Evolutionary conservation across 306 rosid genomes (phyloP).

Genomic region (Sphenostylis stenocarpa): DNA sequence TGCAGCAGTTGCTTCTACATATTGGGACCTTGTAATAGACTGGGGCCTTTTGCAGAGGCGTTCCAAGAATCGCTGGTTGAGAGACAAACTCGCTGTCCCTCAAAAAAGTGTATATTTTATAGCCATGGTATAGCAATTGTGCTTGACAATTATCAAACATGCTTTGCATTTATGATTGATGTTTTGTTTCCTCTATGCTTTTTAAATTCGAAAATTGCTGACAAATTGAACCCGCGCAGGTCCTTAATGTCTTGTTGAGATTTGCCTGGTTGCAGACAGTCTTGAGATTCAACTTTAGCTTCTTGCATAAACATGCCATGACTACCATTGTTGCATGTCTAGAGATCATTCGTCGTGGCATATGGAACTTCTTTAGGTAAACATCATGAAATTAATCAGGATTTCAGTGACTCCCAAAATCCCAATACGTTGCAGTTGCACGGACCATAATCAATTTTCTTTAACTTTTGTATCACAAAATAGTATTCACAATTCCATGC

Average conservation of each 20-base stretch:
- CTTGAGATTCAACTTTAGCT: constrained; percentile 33
- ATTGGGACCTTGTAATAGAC: constrained; percentile 74
- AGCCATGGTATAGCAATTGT: constrained; percentile 56
- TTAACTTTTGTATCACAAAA: not conserved
- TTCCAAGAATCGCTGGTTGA: constrained; percentile 68
- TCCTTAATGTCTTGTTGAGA: constrained; percentile 62
- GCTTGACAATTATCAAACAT: not conserved
- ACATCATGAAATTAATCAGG: not conserved
- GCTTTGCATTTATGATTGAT: not conserved
- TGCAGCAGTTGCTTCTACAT: constrained; percentile 57
- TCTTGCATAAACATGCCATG: constrained; percentile 49
- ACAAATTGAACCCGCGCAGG: constrained; percentile 43
- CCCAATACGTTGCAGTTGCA: not conserved
- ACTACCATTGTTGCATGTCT: constrained; percentile 46
- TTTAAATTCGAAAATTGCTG: not conserved
- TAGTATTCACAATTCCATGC: not conserved
- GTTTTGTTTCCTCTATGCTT: not conserved
- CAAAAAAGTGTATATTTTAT: constrained; percentile 48
- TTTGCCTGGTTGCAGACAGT: constrained; percentile 76
- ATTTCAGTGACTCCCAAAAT: not conserved
- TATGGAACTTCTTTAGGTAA: constrained; percentile 81
- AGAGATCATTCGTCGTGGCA: constrained; percentile 74
- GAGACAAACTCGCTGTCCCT: constrained; percentile 65
- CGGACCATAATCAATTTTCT: not conserved
- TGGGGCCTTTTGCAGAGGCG: constrained; percentile 70